These are phyloP conservation scores for Cercospora janseana DNA, from an alignment of 2,329 filamentous ascomycete genomes.

Conservation along the genomic window DNA sequence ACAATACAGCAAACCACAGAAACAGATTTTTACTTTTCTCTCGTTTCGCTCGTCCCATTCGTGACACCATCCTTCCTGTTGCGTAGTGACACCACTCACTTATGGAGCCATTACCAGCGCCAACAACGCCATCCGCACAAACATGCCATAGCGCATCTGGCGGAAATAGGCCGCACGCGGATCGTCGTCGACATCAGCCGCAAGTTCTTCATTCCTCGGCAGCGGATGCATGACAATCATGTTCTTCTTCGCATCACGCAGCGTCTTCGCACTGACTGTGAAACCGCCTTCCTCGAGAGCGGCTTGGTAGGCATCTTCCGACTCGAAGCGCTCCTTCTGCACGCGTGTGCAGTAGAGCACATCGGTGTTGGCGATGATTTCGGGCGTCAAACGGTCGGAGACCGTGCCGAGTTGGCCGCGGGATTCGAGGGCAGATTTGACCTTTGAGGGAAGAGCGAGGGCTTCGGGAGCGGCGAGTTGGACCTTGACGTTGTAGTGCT, in stretches of 20 bases:
- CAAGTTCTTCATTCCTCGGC: conserved; percentile 88
- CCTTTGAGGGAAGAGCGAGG: conserved; percentile 71
- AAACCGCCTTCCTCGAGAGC: conserved; percentile 74
- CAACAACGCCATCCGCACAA: conserved; percentile 95
- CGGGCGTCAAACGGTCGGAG: conserved; percentile 74
- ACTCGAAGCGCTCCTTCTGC: conserved; percentile 93
- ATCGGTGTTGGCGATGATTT: conserved; percentile 82
- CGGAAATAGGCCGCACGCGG: conserved; percentile 95
- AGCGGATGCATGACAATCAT: conserved; percentile 96
- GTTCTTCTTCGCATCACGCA: conserved; percentile 86
- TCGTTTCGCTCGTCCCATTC: no score
- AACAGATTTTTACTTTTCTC: no score
- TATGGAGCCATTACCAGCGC: conserved; percentile 77
- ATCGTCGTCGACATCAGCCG: conserved; percentile 96
- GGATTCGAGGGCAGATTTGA: conserved; percentile 67
- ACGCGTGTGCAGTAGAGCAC: conserved; percentile 96
- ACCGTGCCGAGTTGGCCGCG: conserved; percentile 77
- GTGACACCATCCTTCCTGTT: no score
- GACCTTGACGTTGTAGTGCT: conserved; percentile 91
- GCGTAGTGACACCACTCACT: background rate
- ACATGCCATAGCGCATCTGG: conserved; percentile 98
- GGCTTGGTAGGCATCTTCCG: conserved; percentile 73
- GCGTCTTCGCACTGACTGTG: conserved; percentile 82
- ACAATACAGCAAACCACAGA: no score
- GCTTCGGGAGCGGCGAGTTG: conserved; percentile 84